These are phyloP conservation scores for Thamnidium elegans DNA, from an alignment of 192 early-diverging fungal genomes.

Conservation along the genomic window DNA sequence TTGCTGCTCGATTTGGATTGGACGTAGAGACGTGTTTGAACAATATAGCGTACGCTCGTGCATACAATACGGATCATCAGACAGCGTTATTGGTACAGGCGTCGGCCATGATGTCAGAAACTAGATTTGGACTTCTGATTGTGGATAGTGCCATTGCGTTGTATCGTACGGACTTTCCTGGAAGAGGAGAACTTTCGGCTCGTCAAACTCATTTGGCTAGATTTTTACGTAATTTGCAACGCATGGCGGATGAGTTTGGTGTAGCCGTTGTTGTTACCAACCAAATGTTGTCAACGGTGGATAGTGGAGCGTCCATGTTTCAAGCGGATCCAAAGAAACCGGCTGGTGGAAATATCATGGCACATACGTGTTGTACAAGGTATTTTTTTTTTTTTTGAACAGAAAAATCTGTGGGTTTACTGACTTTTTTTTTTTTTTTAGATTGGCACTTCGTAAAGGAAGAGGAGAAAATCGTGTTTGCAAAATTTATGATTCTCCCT, in stretches of 20 bases:
- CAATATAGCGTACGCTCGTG: constrained; percentile 93
- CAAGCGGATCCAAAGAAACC: constrained; percentile 91
- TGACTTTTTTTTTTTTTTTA: neutral
- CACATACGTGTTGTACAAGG: constrained; percentile 94
- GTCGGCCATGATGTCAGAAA: constrained; percentile 87
- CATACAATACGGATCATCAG: constrained; percentile 96
- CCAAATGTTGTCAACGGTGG: constrained; percentile 93
- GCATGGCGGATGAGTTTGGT: constrained; percentile 96
- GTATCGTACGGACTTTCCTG: constrained; percentile 96
- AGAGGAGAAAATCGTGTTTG: constrained; percentile 88
- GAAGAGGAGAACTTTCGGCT: constrained; percentile 92
- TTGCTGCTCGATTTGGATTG: constrained; percentile 70
- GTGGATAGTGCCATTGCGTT: constrained; percentile 92
- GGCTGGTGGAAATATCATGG: constrained; percentile 97
- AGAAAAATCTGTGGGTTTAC: too few relatives aligned
- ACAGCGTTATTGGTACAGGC: constrained; percentile 79
- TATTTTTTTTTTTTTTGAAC: constrained; percentile 27
- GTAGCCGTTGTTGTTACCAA: constrained; percentile 97
- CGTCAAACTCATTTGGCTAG: constrained; percentile 92
- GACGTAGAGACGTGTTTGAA: constrained; percentile 84
- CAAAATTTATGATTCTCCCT: constrained; percentile 97
- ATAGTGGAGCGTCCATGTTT: constrained; percentile 85
- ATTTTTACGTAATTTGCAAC: constrained; percentile 79
- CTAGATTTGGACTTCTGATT: constrained; percentile 77
- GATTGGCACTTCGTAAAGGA: constrained; percentile 87